Percentiles rank a stretch among this genome's conserved stretches.
phyloP scores from a whole-genome alignment of 139 green algal species.

The Picochlorum sp. region DNA sequence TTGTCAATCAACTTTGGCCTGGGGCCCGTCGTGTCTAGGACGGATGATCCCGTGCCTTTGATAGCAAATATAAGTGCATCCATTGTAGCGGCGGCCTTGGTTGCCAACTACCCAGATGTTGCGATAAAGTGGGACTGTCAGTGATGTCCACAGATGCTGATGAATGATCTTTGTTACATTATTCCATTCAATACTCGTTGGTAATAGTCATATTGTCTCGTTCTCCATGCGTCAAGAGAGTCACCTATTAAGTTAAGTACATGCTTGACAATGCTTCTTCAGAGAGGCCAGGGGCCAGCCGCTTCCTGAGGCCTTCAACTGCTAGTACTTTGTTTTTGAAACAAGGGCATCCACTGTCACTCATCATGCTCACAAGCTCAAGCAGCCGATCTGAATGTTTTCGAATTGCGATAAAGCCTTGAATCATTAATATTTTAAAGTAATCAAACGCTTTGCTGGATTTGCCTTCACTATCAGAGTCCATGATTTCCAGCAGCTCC shows the following conservation, averaged over 20 bases:
- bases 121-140: constrained; percentile 11
- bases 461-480: constrained; percentile 70
- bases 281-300: constrained; percentile 58
- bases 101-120: constrained; percentile 14
- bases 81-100: constrained; percentile 22
- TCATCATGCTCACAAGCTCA: constrained; percentile 87
- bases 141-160: neutral
- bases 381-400: constrained; percentile 87
- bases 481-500: constrained; percentile 97
- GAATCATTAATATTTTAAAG: constrained; percentile 90
- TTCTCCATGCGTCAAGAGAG: constrained; percentile 89
- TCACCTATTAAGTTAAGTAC: constrained; percentile 84
- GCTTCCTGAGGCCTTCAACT: constrained; percentile 74
- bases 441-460: constrained; percentile 85
- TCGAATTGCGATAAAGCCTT: constrained; percentile 87
- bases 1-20: constrained; percentile 72
- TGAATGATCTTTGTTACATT: constrained; percentile 41
- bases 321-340: constrained; percentile 71
- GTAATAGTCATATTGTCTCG: constrained; percentile 98
- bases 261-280: constrained; percentile 65
- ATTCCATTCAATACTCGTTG: constrained; percentile 94
- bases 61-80: constrained; percentile 46
- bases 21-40: constrained; percentile 55
- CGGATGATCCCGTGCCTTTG: constrained; percentile 39
- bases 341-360: constrained; percentile 75